These are phyloP conservation scores for Colletotrichum echinochloae DNA, from an alignment of 2,329 filamentous ascomycete species.

Conservation along the genomic window DNA sequence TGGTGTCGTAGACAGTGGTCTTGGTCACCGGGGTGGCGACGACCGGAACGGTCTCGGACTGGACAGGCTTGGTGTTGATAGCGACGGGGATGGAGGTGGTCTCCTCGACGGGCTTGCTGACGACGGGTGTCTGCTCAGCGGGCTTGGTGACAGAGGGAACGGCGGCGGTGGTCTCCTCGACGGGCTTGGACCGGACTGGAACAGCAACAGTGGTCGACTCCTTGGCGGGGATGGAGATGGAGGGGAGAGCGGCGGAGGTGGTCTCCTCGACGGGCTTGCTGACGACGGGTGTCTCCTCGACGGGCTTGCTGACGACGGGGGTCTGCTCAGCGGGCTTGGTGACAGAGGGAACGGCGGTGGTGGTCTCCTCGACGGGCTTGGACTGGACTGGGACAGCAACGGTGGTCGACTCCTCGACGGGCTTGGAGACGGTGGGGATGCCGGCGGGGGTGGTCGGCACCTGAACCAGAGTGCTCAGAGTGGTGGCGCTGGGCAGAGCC, in stretches of 20 bases:
- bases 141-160: constrained; percentile 35
- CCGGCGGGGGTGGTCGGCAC: constrained; percentile 43
- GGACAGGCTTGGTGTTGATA: constrained; percentile 32
- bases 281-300: constrained; percentile 21
- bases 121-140: constrained; percentile 16
- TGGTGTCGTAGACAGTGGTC: constrained; percentile 55
- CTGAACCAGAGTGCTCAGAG: constrained; percentile 35
- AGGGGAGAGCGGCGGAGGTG: constrained; percentile 18
- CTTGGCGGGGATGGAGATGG: constrained; percentile 23
- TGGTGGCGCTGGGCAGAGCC: constrained; percentile 34
- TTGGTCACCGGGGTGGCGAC: constrained; percentile 43
- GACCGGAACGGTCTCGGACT: constrained; percentile 31
- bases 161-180: constrained; percentile 36
- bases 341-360: constrained; percentile 27
- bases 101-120: constrained; percentile 37
- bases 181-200: constrained; percentile 32
- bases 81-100: constrained; percentile 34
- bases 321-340: constrained; percentile 31
- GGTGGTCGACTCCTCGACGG: constrained; percentile 39
- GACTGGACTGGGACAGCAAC: constrained; percentile 34
- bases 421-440: constrained; percentile 34
- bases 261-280: constrained; percentile 24
- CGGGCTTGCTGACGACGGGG: constrained; percentile 27
- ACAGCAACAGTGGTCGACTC: constrained; percentile 34
- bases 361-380: constrained; percentile 38